Evolutionary conservation across 768 basidiomycete species (phyloP).

Genomic region (Cystofilobasidium capitatum): DNA sequence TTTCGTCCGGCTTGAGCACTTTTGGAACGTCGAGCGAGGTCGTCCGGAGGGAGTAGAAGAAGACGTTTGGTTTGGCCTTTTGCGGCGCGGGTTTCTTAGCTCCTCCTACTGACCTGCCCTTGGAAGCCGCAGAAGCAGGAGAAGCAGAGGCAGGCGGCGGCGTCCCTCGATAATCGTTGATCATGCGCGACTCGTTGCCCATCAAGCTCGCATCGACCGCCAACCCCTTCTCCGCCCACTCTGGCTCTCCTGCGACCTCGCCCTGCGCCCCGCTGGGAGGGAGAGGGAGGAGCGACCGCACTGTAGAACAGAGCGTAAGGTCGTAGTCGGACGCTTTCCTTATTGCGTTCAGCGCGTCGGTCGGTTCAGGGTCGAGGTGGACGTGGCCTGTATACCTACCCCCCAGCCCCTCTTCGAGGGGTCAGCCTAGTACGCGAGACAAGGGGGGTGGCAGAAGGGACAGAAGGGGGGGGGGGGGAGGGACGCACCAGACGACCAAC

Average conservation of each 20-base stretch:
- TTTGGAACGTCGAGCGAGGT: not conserved
- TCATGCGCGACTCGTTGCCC: constrained; percentile 20
- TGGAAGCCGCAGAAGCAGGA: not conserved
- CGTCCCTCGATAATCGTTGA: constrained; percentile 25
- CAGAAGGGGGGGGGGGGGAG: not conserved
- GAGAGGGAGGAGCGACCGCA: constrained; percentile 8
- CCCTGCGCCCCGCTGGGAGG: not conserved
- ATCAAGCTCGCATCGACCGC: constrained; percentile 12
- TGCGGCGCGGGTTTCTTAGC: not conserved
- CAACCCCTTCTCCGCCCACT: constrained; percentile 7
- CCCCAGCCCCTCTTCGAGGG: too few species aligned
- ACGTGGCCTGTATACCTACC: constrained; percentile 20
- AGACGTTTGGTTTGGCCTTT: constrained; percentile 18
- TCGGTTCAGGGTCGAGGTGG: constrained; percentile 22
- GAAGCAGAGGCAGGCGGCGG: constrained; percentile 5
- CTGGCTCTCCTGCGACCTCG: not conserved
- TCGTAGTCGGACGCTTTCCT: constrained; percentile 21
- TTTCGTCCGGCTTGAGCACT: constrained; percentile 4
- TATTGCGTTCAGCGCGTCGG: not conserved
- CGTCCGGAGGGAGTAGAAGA: constrained; percentile 25
- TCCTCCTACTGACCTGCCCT: not conserved
- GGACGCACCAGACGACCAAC: constrained; percentile 22
- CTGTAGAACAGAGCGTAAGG: constrained; percentile 6
- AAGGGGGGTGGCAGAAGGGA: not conserved
- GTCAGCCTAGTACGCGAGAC: too few species aligned